Conservation (phyloP, 2,329 filamentous ascomycete species). For the Fusarium denticulatum region DNA sequence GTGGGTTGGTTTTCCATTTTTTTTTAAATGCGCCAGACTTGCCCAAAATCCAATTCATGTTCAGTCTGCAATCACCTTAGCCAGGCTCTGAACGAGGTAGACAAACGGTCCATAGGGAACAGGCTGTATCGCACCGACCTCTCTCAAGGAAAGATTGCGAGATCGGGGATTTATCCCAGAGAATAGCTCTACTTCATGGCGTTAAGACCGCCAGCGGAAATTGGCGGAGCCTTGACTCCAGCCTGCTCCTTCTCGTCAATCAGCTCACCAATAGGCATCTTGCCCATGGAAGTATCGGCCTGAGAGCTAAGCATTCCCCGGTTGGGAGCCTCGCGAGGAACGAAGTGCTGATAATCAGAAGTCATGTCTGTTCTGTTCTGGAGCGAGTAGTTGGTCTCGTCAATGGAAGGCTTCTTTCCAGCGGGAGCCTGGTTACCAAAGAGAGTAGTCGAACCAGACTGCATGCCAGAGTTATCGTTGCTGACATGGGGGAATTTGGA, state of each 20-base stretch:
- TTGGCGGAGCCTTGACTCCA: not conserved
- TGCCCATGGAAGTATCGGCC: not conserved
- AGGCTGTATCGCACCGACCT: fast-evolving
- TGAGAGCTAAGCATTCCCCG: not conserved
- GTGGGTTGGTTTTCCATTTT: too few species aligned
- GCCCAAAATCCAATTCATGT: not conserved
- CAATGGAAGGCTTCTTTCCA: not conserved
- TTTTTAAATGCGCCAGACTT: not conserved
- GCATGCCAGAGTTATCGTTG: fast-evolving
- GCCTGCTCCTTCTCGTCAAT: conserved; percentile 6
- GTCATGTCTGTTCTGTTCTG: not conserved
- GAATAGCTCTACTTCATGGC: not conserved
- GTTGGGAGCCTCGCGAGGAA: conserved; percentile 1
- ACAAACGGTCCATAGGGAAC: fast-evolving
- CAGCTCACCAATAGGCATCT: not conserved
- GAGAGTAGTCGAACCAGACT: fast-evolving
- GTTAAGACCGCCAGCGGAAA: conserved; percentile 5
- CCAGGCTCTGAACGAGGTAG: not conserved
- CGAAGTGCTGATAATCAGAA: not conserved
- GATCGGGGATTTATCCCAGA: fast-evolving
- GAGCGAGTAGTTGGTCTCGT: conserved; percentile 15
- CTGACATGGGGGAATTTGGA: not conserved
- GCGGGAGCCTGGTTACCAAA: not conserved
- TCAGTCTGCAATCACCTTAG: fast-evolving
- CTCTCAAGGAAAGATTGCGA: not conserved